Percentiles rank a stretch among this genome's conserved stretches.
These are phyloP conservation scores for Podila verticillata DNA, from an alignment of 192 early-diverging fungal genomes.

Conservation along the genomic window DNA sequence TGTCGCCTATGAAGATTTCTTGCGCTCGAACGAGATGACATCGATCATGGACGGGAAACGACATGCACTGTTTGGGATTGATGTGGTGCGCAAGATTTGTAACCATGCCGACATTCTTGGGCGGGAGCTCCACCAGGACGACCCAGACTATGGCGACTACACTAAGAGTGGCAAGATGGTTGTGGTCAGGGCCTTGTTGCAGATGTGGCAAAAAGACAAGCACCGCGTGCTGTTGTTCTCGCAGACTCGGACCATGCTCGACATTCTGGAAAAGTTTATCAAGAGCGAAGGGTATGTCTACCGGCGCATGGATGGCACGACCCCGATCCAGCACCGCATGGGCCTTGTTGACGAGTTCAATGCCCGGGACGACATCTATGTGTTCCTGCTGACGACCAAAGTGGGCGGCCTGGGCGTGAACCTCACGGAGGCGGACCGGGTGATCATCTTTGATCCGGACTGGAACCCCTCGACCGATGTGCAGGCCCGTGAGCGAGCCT, in stretches of 20 bases:
- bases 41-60: conserved; percentile 82
- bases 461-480: conserved; percentile 99
- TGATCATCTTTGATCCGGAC: conserved; percentile 97
- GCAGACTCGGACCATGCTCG: conserved; percentile 94
- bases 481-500: conserved; percentile 95
- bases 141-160: conserved; percentile 69
- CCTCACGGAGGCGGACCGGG: conserved; percentile 91
- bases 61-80: conserved; percentile 90
- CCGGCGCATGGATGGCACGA: conserved; percentile 95
- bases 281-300: conserved; percentile 66
- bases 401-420: conserved; percentile 97
- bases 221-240: conserved; percentile 93
- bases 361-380: conserved; percentile 67
- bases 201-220: conserved; percentile 86
- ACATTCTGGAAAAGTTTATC: conserved; percentile 89
- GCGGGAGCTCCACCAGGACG: conserved; percentile 39
- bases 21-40: conserved; percentile 77
- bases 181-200: conserved; percentile 84
- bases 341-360: conserved; percentile 91
- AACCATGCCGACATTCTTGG: conserved; percentile 91
- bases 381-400: conserved; percentile 97
- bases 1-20: conserved; percentile 74
- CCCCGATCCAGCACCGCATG: conserved; percentile 87
- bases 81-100: conserved; percentile 94
- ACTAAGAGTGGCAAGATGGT: conserved; percentile 87